A percentile compares a stretch with the other conserved stretches of the same genome.
Evolutionary conservation across 1,139 yeast species (phyloP).

Genomic region (Yamadazyma friedrichii): DNA sequence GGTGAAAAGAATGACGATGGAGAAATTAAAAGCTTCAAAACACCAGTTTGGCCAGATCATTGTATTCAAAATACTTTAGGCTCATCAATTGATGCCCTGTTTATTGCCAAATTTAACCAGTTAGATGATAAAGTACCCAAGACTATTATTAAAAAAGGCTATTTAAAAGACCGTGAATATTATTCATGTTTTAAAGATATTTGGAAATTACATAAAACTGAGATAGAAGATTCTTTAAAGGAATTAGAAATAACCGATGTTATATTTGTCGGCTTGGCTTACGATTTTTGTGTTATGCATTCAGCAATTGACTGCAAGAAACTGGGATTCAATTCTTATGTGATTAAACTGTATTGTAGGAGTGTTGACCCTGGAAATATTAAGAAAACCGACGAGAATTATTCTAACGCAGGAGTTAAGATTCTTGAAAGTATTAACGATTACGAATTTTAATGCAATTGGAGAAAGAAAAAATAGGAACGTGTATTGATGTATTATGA

Average conservation of each 20-base stretch:
- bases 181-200: conserved; percentile 87
- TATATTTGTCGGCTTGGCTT: conserved; percentile 77
- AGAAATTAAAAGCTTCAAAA: conserved; percentile 26
- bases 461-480: background rate
- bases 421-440: conserved; percentile 17
- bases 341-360: conserved; percentile 51
- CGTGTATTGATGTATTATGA: background rate
- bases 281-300: conserved; percentile 78
- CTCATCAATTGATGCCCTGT: conserved; percentile 55
- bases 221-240: conserved; percentile 49
- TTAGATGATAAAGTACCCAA: conserved; percentile 26
- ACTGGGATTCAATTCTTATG: conserved; percentile 62
- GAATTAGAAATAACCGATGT: conserved; percentile 54
- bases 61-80: conserved; percentile 76
- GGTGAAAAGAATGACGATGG: conserved; percentile 29
- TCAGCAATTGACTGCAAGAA: conserved; percentile 69
- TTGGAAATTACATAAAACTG: conserved; percentile 74
- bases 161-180: conserved; percentile 69
- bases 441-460: conserved; percentile 7
- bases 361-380: conserved; percentile 35
- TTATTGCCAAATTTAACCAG: conserved; percentile 24
- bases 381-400: conserved; percentile 27
- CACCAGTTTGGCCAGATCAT: conserved; percentile 87
- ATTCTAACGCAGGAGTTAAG: conserved; percentile 27
- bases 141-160: conserved; percentile 66